These are phyloP conservation scores for Eimeria maxima DNA, from an alignment of 169 alveolate species.

Conservation along the genomic window DNA sequence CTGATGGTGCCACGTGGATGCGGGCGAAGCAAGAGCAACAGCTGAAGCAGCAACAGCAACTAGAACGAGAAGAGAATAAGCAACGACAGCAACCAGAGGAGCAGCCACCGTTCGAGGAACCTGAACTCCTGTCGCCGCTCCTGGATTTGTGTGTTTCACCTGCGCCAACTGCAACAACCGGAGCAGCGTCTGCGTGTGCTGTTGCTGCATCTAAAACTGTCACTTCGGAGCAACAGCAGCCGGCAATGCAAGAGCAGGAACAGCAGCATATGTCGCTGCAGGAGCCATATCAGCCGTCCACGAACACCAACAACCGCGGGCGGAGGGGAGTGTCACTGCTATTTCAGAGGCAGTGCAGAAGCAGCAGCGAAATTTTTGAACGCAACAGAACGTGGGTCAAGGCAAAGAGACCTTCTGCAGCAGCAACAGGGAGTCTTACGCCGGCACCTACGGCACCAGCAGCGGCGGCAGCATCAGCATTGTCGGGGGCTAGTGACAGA, in stretches of 20 bases:
- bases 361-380: conserved; percentile 69
- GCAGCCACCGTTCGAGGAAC: background rate
- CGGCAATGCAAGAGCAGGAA: conserved; percentile 35
- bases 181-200: conserved; percentile 16
- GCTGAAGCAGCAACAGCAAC: background rate
- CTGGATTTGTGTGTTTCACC: conserved; percentile 29
- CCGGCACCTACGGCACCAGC: conserved; percentile 27
- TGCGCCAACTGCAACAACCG: conserved; percentile 38
- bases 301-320: conserved; percentile 37
- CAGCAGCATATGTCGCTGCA: background rate
- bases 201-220: background rate
- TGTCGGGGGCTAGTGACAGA: background rate
- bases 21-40: conserved; percentile 50
- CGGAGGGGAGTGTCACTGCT: conserved; percentile 50
- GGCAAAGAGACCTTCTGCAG: conserved; percentile 39
- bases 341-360: conserved; percentile 60
- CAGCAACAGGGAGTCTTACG: conserved; percentile 45
- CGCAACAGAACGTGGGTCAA: conserved; percentile 61
- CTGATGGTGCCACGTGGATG: conserved; percentile 57
- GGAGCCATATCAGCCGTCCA: background rate
- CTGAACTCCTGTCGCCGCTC: conserved; percentile 3
- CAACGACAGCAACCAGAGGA: background rate
- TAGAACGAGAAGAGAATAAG: background rate
- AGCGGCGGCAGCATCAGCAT: conserved; percentile 17
- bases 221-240: background rate